Evolutionary conservation across 2,329 filamentous ascomycete genomes (phyloP), one percentile per base, ranked within the genome.

Genomic region (Botrytis aclada): DNA sequence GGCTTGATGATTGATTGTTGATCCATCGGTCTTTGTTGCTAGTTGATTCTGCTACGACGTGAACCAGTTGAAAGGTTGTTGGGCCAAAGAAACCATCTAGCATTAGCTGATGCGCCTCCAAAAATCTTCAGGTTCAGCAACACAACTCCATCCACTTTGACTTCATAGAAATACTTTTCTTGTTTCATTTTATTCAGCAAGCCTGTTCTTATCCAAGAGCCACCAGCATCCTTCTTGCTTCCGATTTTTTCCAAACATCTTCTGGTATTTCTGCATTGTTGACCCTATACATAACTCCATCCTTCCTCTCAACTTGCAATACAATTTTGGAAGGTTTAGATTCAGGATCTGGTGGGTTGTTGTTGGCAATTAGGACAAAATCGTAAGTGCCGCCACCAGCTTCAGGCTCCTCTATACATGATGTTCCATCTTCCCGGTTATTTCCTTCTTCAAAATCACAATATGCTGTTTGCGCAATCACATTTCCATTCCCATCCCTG

Each of bases 291-390:
- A 43, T 66, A 14, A 47, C 39, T 5, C 63, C 43, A 65, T 65
- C 7, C 14, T 34, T 66, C n/a, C 20, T 47, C 32, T 64, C 62
- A 18, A 66, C 63, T 41, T 47, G 63, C 39, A 66, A 47, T 22
- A 47, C 39, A 47, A 45, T 47, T 22, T 43, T 43, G 12, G 32
- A 45, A 9, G 63, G n/a, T 14, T 66, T 47, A 47, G 32, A 45
- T 14, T 45, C 63, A 9, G 63, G 63, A 66, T 45, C 63, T 14
- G 41, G 63, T 7, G 63, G 39, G 10, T 47, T 41, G 10, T 41
- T 41, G 22, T 62, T 62, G 34, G 60, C 63, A 66, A 66, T 39
- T n/a, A 66, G n/a, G 20, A 66, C 12, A 18, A 66, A 66, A 32
- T 66, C 63, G 9, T 32, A 66, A 29, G 20, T 47, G 25, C 63